Base-by-base conservation (phyloP, 1,284 basidiomycete genomes). In the Apiotrichum sp. region DNA sequence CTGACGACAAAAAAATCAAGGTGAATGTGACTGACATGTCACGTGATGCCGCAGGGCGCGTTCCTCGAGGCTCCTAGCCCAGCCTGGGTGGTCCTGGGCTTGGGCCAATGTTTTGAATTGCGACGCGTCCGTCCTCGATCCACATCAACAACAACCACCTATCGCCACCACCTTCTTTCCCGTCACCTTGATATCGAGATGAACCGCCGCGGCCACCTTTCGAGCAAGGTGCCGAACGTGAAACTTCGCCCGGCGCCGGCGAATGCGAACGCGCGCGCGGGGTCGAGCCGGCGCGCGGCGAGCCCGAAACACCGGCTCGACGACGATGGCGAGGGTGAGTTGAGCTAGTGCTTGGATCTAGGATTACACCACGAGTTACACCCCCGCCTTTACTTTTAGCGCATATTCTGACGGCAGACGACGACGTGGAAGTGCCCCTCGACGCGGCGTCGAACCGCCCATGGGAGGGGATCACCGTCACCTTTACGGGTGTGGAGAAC, bases 401-500 rank as follows among this genome's bases (percentile, higher is more conserved):
- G 10, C 40, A 16, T 13, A 41, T 16, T 14, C 47, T 51, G 36
- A 47, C 42, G 35, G 2, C 50, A 69, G 70, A 69, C 41, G 69
- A 65, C 32, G 69, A 68, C 32, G 53, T 49, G 0, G 59, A 47
- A 1, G 48, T 40, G 35, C 53, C 54, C 29, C 31, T 51, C 11
- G 47, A 8, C 33, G 22, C 38, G 38, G 45, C 39, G 35, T 33
- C 46, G 10, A 50, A 57, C 29, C 67, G 53, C 55, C 73, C 73
- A 16, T 72, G 70, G 71, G 56, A 58, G 38, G 58, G 56, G 1
- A 62, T 74, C 3, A 59, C 61, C 2, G 63, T 74, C 33, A 74
- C 73, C 8, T 70, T 74, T 50, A 73, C 71, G 6, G 70, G 71
- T 6, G 68, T 71, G 10, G 73, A 74, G 13, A 64, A 72, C 50